A percentile compares a stretch with the other conserved stretches of the same genome.
Evolutionary conservation across 306 rosid genomes (phyloP).

Genomic region (Cicer judaicum): DNA sequence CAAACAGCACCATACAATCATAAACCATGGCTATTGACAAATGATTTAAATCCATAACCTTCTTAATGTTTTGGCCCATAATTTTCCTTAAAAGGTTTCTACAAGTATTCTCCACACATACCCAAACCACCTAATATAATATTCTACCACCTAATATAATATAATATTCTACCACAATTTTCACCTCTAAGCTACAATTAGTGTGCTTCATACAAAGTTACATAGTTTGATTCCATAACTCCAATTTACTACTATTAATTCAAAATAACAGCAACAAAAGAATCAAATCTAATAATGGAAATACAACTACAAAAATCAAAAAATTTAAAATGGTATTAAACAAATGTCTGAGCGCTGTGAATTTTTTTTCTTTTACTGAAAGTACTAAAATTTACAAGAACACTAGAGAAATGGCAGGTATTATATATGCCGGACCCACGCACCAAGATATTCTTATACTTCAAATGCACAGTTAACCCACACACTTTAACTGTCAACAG

Average conservation of each 20-base stretch:
- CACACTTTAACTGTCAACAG: slow-evolving; percentile 2
- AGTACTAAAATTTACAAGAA: slow-evolving; percentile 1
- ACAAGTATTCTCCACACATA: neutral
- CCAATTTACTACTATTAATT: slow-evolving; percentile 9
- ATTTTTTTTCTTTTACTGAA: slow-evolving; percentile 9
- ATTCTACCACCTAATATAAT: neutral
- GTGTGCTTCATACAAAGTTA: neutral
- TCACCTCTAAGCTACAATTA: neutral
- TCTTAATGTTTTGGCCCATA: neutral
- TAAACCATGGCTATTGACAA: neutral
- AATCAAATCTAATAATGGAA: neutral
- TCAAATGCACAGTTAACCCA: slow-evolving; percentile 30
- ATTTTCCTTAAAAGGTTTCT: neutral
- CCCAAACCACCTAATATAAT: neutral
- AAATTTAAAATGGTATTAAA: neutral
- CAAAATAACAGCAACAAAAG: slow-evolving; percentile 33
- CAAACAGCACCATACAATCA: slow-evolving; percentile 7
- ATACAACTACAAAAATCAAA: neutral
- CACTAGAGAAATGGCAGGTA: neutral
- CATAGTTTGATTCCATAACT: slow-evolving; percentile 5
- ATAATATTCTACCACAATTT: neutral
- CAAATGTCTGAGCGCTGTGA: slow-evolving; percentile 17
- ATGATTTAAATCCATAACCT: neutral
- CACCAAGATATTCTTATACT: slow-evolving; percentile 29
- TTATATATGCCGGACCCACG: slow-evolving; percentile 13